Conservation (phyloP, 345 rosid genomes). For the Eucalyptus fibrosa region DNA sequence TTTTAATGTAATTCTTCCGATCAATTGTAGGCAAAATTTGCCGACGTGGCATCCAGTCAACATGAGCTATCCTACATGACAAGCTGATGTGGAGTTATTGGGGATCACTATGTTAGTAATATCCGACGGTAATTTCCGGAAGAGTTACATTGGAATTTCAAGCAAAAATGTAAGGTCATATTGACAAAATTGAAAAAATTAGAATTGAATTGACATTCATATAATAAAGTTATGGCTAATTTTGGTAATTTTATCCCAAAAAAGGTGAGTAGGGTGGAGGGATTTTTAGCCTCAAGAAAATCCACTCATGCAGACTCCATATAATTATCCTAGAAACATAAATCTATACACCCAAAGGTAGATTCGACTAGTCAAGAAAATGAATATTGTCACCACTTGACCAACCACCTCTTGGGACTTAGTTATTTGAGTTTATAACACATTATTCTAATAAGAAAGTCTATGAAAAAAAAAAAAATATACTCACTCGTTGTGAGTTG, state of each 20-base stretch:
- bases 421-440: background rate
- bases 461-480: background rate
- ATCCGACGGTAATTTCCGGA: fast-evolving
- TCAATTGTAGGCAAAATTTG: fast-evolving
- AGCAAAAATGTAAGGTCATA: background rate
- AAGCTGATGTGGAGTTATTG: background rate
- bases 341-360: background rate
- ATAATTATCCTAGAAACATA: fast-evolving
- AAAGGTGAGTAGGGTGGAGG: background rate
- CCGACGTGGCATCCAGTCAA: fast-evolving
- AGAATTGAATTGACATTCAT: background rate
- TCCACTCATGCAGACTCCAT: background rate
- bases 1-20: background rate
- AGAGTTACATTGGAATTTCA: background rate
- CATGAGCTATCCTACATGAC: background rate
- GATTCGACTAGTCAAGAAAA: background rate
- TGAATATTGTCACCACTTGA: background rate
- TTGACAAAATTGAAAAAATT: background rate
- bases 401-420: background rate
- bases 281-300: background rate
- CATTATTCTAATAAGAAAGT: background rate
- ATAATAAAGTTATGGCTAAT: background rate
- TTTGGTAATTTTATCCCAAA: background rate
- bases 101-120: background rate
- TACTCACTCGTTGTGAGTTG: background rate